Percentiles rank a stretch among this genome's conserved stretches.
phyloP scores from a whole-genome alignment of 371 early-diverging fungal species.

The Mortierella sp. region DNA sequence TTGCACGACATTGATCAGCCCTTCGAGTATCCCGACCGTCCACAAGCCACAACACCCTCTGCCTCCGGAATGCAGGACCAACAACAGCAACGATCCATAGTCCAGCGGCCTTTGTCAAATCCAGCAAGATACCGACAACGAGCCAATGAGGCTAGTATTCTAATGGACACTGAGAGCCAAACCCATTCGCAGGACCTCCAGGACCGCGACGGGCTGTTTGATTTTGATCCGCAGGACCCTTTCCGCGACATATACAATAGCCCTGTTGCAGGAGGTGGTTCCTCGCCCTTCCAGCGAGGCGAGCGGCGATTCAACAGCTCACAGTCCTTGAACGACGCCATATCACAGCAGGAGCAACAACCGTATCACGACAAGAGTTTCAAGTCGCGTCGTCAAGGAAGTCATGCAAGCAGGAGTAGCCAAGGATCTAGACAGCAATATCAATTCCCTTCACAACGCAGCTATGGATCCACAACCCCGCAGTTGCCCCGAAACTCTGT shows the following conservation, averaged over 20 bases:
- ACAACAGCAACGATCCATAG: neutral
- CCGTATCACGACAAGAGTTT: neutral
- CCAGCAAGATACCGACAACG: slow-evolving; percentile 6
- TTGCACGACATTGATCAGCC: slow-evolving; percentile 38
- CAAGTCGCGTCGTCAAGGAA: slow-evolving; percentile 7
- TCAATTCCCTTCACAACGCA: neutral
- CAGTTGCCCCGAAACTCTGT: neutral
- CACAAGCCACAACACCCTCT: neutral
- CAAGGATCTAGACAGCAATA: neutral
- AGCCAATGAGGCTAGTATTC: slow-evolving; percentile 2
- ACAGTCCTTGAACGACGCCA: slow-evolving; percentile 17
- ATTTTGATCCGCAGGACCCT: slow-evolving; percentile 33
- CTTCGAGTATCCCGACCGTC: slow-evolving; percentile 13
- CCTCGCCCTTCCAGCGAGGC: neutral
- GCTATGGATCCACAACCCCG: neutral
- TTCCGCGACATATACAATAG: slow-evolving; percentile 19
- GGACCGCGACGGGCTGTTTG: slow-evolving; percentile 17
- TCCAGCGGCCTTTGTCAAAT: neutral
- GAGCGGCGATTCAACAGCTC: slow-evolving; percentile 13
- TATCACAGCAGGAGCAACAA: neutral
- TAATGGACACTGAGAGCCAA: slow-evolving; percentile 2
- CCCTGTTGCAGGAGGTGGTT: neutral
- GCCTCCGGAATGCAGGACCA: neutral
- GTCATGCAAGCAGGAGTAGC: slow-evolving; percentile 13
- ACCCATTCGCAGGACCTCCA: neutral